These are phyloP conservation scores for Skeletonema tropicum DNA, from an alignment of 108 stramenopile species.

Conservation along the genomic window DNA sequence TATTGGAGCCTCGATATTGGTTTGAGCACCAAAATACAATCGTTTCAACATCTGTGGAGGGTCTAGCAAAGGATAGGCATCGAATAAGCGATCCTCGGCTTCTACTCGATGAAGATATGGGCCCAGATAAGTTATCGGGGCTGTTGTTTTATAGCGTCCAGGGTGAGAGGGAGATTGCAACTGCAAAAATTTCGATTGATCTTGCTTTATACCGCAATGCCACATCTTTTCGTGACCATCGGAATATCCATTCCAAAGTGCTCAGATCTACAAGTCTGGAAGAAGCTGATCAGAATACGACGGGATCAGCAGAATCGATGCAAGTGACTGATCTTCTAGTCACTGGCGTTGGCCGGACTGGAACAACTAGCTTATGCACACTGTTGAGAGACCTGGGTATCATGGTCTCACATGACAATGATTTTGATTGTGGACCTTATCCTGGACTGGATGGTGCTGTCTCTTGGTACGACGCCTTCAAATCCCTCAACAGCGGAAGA, in stretches of 20 bases:
- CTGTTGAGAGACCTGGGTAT: conserved; percentile 6
- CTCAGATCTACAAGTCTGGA: conserved; percentile 13
- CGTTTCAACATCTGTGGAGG: not conserved
- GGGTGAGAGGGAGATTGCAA: conserved; percentile 19
- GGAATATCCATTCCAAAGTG: conserved; percentile 6
- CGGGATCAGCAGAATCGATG: too few relatives aligned
- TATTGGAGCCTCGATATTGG: conserved; percentile 12
- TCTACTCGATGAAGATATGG: conserved; percentile 6
- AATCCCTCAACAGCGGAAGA: not conserved
- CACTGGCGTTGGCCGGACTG: conserved; percentile 20
- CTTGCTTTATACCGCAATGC: conserved; percentile 2
- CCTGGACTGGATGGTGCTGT: conserved; percentile 23
- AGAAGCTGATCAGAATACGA: not conserved
- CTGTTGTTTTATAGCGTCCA: conserved; percentile 18
- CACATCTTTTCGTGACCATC: conserved; percentile 9
- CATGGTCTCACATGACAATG: conserved; percentile 22
- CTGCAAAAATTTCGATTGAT: conserved; percentile 13
- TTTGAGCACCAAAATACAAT: conserved; percentile 12
- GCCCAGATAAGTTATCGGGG: conserved; percentile 8
- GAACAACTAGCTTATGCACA: conserved; percentile 18
- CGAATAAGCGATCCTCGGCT: conserved; percentile 22
- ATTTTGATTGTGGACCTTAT: conserved; percentile 19
- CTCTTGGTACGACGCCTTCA: conserved; percentile 27
- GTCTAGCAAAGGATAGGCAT: not conserved
- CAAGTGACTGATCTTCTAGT: conserved; percentile 6